phyloP scores from a whole-genome alignment of 2,329 filamentous ascomycete species.

The Exophiala lecanii-corni region DNA sequence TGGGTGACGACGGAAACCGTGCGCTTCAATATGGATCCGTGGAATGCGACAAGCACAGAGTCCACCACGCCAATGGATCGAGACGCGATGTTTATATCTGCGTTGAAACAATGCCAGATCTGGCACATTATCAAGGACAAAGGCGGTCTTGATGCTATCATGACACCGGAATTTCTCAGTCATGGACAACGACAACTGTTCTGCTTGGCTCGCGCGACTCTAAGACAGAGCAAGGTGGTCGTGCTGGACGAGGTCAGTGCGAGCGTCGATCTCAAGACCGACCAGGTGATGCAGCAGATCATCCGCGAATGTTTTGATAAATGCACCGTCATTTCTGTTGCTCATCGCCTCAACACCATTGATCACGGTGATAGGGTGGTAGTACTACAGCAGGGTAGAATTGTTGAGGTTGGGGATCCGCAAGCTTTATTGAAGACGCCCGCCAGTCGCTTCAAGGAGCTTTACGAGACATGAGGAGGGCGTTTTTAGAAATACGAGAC shows the following conservation, averaged over 20 bases:
- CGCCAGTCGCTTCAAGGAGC: constrained; percentile 28
- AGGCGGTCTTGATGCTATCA: constrained; percentile 37
- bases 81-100: constrained; percentile 34
- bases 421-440: constrained; percentile 29
- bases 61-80: not conserved
- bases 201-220: constrained; percentile 56
- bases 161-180: constrained; percentile 49
- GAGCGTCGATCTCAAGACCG: constrained; percentile 56
- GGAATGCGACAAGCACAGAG: constrained; percentile 4
- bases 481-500: no score
- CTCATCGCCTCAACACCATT: constrained; percentile 57
- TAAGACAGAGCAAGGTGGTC: constrained; percentile 43
- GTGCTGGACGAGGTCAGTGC: constrained; percentile 40
- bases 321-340: constrained; percentile 57
- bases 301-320: constrained; percentile 50
- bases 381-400: constrained; percentile 44
- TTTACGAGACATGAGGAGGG: constrained; percentile 15
- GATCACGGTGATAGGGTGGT: constrained; percentile 57
- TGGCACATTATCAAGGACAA: constrained; percentile 35
- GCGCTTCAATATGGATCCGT: constrained; percentile 37
- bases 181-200: constrained; percentile 63
- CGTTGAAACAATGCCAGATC: constrained; percentile 37
- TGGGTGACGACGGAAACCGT: constrained; percentile 27
- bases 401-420: constrained; percentile 24
- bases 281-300: constrained; percentile 53